Percentiles rank a stretch among this genome's conserved stretches.
These are phyloP conservation scores for Curvularia sp. DNA, from an alignment of 2,329 filamentous ascomycete genomes.

Conservation along the genomic window DNA sequence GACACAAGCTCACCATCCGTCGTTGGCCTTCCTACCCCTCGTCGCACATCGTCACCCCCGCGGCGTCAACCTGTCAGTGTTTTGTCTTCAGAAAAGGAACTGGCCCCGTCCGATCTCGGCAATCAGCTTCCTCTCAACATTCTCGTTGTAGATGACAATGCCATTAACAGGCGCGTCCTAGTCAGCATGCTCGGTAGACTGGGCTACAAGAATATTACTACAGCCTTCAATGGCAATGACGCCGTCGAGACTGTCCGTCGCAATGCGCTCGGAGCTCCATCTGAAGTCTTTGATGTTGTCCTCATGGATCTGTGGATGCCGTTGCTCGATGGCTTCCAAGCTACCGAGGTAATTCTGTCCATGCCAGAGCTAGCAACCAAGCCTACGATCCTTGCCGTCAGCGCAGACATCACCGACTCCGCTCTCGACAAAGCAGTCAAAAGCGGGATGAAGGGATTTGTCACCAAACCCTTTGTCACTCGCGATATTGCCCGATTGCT, in stretches of 20 bases:
- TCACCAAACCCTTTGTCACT: constrained; percentile 72
- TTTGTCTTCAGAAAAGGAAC: constrained; percentile 35
- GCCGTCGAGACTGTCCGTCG: constrained; percentile 67
- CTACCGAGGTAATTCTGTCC: constrained; percentile 66
- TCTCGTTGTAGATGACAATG: constrained; percentile 75
- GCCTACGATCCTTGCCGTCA: constrained; percentile 66
- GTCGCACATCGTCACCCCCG: constrained; percentile 38
- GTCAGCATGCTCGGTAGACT: constrained; percentile 71
- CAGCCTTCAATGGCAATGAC: constrained; percentile 73
- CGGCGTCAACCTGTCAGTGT: constrained; percentile 25
- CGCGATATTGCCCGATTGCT: constrained; percentile 68
- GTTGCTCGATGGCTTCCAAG: constrained; percentile 74
- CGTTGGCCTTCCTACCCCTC: constrained; percentile 38
- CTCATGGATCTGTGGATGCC: constrained; percentile 83
- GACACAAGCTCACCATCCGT: constrained; percentile 15
- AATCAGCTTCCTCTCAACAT: constrained; percentile 69
- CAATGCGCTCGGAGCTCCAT: constrained; percentile 32
- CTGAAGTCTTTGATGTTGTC: constrained; percentile 64
- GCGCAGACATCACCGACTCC: constrained; percentile 70
- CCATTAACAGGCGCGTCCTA: constrained; percentile 72
- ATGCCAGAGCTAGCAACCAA: constrained; percentile 48
- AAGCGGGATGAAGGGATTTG: constrained; percentile 71
- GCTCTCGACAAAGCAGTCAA: constrained; percentile 66
- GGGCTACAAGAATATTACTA: constrained; percentile 67
- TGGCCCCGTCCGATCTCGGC: constrained; percentile 54